Conservation (phyloP, 169 alveolate genomes). For the Plasmodium vinckei region DNA sequence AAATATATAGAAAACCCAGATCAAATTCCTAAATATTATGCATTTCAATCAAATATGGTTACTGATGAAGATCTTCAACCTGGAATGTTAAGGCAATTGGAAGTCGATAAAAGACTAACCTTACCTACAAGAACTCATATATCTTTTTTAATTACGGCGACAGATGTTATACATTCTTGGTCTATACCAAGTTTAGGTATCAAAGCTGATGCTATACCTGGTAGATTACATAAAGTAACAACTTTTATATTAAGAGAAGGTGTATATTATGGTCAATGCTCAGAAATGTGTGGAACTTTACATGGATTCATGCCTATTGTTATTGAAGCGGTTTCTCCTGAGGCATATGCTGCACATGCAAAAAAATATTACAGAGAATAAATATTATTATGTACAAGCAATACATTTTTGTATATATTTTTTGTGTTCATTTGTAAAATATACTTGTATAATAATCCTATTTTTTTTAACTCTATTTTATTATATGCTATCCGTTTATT, state of each 20-base stretch:
- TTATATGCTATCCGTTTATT: background rate
- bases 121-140: conserved; percentile 93
- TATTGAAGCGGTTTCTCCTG: conserved; percentile 91
- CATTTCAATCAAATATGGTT: conserved; percentile 86
- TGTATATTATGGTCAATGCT: conserved; percentile 93
- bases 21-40: conserved; percentile 84
- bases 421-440: background rate
- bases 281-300: conserved; percentile 93
- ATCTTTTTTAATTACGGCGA: conserved; percentile 89
- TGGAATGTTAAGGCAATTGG: conserved; percentile 90
- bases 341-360: conserved; percentile 94
- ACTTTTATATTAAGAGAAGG: conserved; percentile 94
- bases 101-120: conserved; percentile 91
- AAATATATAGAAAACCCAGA: conserved; percentile 85
- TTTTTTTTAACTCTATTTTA: background rate
- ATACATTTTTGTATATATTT: background rate
- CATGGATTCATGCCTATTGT: conserved; percentile 95
- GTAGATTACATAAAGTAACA: conserved; percentile 87
- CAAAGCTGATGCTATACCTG: conserved; percentile 94
- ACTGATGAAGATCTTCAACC: conserved; percentile 87
- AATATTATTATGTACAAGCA: background rate
- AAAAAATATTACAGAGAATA: conserved; percentile 91
- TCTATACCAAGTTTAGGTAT: conserved; percentile 90
- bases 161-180: conserved; percentile 90
- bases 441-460: background rate